Evolutionary conservation across 2,329 filamentous ascomycete genomes (phyloP).

Genomic region (Meredithiella fracta): DNA sequence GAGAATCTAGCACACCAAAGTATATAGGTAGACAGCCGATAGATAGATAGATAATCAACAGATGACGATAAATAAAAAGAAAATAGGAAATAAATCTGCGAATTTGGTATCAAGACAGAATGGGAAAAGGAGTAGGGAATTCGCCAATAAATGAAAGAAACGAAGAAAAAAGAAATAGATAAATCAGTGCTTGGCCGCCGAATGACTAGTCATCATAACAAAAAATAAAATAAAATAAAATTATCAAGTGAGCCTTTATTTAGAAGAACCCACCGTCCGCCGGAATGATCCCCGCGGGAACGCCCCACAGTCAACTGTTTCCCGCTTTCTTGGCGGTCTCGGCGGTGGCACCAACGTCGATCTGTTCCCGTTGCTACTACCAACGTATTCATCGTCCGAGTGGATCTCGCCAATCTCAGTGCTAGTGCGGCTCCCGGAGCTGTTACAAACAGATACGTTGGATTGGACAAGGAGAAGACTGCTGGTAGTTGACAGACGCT

Average conservation of each 20-base stretch:
- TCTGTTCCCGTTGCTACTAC: background rate
- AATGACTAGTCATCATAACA: constrained; percentile 3
- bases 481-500: constrained; percentile 43
- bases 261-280: constrained; percentile 11
- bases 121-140: background rate
- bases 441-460: constrained; percentile 32
- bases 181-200: constrained; percentile 14
- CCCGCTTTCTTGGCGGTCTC: constrained; percentile 6
- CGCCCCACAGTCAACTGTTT: constrained; percentile 3
- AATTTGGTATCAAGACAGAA: constrained; percentile 1
- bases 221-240: constrained; percentile 5
- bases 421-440: constrained; percentile 24
- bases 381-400: constrained; percentile 7
- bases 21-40: background rate
- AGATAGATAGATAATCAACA: background rate
- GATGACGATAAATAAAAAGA: too few species aligned
- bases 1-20: background rate
- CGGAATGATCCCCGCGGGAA: constrained; percentile 6
- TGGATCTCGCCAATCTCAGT: constrained; percentile 6
- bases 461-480: constrained; percentile 43
- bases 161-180: background rate
- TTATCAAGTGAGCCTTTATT: background rate
- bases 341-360: constrained; percentile 10
- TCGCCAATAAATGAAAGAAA: background rate
- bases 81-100: background rate